phyloP scores from a whole-genome alignment of 257 asterid species.

The Handroanthus guayacan region DNA sequence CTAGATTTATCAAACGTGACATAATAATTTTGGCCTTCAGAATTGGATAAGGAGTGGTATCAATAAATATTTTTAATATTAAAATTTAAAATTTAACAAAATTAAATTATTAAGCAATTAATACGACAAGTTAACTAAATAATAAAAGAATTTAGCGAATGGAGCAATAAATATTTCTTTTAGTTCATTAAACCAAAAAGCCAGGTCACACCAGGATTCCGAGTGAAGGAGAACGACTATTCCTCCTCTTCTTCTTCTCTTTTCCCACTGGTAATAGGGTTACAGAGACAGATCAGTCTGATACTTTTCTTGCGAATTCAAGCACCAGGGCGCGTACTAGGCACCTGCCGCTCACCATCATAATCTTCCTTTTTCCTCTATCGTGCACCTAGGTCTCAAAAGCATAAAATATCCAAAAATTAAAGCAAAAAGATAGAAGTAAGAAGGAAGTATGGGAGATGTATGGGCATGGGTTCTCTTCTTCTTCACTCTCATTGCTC shows the following conservation, averaged over 20 bases:
- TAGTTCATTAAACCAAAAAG: too few relatives aligned
- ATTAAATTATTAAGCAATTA: too few relatives aligned
- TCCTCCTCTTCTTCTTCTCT: background rate
- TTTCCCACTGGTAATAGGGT: slow-evolving; percentile 1
- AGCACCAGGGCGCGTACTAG: slow-evolving; percentile 35
- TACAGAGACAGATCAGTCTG: slow-evolving; percentile 27
- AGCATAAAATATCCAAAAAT: background rate
- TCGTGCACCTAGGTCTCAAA: slow-evolving; percentile 17
- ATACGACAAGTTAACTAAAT: too few relatives aligned
- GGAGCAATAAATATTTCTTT: too few relatives aligned
- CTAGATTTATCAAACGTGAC: too few relatives aligned
- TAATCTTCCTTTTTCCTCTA: slow-evolving; percentile 15
- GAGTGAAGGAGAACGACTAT: background rate
- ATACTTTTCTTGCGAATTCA: slow-evolving; percentile 22
- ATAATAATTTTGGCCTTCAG: too few relatives aligned
- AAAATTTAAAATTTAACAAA: too few relatives aligned
- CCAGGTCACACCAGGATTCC: background rate
- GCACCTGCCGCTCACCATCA: slow-evolving; percentile 32
- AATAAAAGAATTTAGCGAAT: too few relatives aligned
- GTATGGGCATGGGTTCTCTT: slow-evolving; percentile 67
- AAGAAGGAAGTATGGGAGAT: slow-evolving; percentile 49
- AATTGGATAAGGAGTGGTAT: too few relatives aligned
- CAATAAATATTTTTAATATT: too few relatives aligned
- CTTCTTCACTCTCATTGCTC: slow-evolving; percentile 59
- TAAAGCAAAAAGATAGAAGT: background rate